Conservation (phyloP, 441 rosid species). For the Populus hybrid region DNA sequence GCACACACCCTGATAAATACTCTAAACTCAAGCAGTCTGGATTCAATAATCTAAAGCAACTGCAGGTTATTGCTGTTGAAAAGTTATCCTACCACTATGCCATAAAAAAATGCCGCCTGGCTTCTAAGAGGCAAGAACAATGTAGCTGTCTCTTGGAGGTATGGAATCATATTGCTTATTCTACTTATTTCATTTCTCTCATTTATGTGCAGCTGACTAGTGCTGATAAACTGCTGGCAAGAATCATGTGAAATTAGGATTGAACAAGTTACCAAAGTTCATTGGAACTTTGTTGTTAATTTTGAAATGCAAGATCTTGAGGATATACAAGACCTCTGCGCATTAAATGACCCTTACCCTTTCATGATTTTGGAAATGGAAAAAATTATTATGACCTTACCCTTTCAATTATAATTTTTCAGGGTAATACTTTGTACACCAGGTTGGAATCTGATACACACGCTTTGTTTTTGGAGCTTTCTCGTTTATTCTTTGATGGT, state of each 20-base stretch:
- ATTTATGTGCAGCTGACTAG: not conserved
- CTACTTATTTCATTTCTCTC: not conserved
- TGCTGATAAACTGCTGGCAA: not conserved
- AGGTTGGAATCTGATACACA: slow-evolving; percentile 57
- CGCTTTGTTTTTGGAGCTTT: slow-evolving; percentile 78
- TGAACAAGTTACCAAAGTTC: not conserved
- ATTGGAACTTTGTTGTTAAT: not conserved
- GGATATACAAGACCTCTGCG: not conserved
- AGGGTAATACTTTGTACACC: slow-evolving; percentile 73
- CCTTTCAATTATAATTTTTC: slow-evolving; percentile 26
- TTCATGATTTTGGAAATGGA: not conserved
- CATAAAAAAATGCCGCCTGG: slow-evolving; percentile 41
- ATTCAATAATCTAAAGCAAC: slow-evolving; percentile 43
- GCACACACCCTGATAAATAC: slow-evolving; percentile 58
- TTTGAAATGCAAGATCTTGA: not conserved
- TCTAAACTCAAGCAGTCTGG: slow-evolving; percentile 48
- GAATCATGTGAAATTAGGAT: not conserved
- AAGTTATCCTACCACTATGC: slow-evolving; percentile 64
- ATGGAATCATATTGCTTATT: slow-evolving; percentile 14
- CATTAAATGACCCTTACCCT: not conserved
- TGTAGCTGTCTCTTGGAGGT: slow-evolving; percentile 86
- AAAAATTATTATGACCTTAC: not conserved
- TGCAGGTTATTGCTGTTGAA: slow-evolving; percentile 62
- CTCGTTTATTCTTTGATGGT: slow-evolving; percentile 71
- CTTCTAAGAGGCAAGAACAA: slow-evolving; percentile 49